Conservation (phyloP, 768 basidiomycete species). For the Amanita rubescens region DNA sequence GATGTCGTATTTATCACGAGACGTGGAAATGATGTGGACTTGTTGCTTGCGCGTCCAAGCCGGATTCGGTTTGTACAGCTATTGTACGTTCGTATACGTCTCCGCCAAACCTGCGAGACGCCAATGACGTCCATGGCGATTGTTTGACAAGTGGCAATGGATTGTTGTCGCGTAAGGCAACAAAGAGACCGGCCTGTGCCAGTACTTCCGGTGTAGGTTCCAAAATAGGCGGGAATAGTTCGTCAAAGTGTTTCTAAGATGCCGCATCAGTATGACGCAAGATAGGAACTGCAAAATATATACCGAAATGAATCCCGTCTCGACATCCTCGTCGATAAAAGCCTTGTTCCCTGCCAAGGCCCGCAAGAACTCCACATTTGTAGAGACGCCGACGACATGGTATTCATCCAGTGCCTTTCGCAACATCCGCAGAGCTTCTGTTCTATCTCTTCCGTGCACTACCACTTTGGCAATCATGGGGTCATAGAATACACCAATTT, state of each 20-base stretch:
- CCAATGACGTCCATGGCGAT: constrained; percentile 63
- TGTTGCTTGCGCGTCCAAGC: constrained; percentile 30
- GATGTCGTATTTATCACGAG: constrained; percentile 45
- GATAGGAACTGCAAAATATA: constrained; percentile 11
- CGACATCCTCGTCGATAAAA: constrained; percentile 75
- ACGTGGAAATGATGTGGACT: constrained; percentile 32
- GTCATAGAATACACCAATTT: constrained; percentile 86
- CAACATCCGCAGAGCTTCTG: constrained; percentile 76
- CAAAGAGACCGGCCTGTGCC: constrained; percentile 74
- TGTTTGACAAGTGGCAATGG: constrained; percentile 5
- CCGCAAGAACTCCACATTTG: constrained; percentile 86
- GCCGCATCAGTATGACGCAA: background rate
- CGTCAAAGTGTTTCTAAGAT: constrained; percentile 71
- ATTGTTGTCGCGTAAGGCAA: constrained; percentile 55
- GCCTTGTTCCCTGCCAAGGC: constrained; percentile 68
- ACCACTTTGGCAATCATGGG: constrained; percentile 92
- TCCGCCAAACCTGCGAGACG: constrained; percentile 73
- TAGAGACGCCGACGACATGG: constrained; percentile 84
- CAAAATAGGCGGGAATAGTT: constrained; percentile 66
- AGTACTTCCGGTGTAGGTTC: constrained; percentile 57
- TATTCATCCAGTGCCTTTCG: constrained; percentile 81
- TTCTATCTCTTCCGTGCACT: constrained; percentile 77
- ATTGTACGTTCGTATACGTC: constrained; percentile 57
- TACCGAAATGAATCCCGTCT: constrained; percentile 89
- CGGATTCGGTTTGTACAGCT: constrained; percentile 51